A percentile compares a stretch with the other conserved stretches of the same genome.
Evolutionary conservation across 1,139 yeast species (phyloP).

Genomic region (Petasospora fabianii): DNA sequence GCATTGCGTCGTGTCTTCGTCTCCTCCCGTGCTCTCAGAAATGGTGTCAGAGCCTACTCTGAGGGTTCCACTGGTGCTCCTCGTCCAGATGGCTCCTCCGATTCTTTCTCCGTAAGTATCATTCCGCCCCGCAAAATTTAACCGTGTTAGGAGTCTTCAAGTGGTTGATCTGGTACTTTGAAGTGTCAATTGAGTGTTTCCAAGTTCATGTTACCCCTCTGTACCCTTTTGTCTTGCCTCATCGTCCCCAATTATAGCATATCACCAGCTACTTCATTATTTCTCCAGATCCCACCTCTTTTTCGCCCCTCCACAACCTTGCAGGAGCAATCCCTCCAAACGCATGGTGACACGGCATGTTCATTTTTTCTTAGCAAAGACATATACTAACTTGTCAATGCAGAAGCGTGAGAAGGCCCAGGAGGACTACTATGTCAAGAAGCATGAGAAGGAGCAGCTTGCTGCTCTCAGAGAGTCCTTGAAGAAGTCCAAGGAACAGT

Average conservation of each 20-base stretch:
- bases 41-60: constrained; percentile 41
- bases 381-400: constrained; percentile 10
- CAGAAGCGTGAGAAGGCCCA: constrained; percentile 68
- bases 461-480: constrained; percentile 48
- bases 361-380: neutral
- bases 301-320: constrained; percentile 1
- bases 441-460: constrained; percentile 62
- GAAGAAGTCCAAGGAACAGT: constrained; percentile 45
- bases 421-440: constrained; percentile 60
- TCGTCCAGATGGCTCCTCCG: constrained; percentile 46
- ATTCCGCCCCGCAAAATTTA: no score
- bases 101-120: constrained; percentile 50
- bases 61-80: constrained; percentile 56
- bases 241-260: no score
- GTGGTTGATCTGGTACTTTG: no score
- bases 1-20: constrained; percentile 36
- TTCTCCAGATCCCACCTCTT: neutral
- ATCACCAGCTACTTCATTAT: no score
- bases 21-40: constrained; percentile 32
- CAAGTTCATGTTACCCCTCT: no score
- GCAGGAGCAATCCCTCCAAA: no score
- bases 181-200: no score
- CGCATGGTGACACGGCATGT: no score
- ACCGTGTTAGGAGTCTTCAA: no score
- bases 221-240: no score